phyloP scores from a whole-genome alignment of 129 eudicot genomes.

The Chrysanthemum lavandulifolium region DNA sequence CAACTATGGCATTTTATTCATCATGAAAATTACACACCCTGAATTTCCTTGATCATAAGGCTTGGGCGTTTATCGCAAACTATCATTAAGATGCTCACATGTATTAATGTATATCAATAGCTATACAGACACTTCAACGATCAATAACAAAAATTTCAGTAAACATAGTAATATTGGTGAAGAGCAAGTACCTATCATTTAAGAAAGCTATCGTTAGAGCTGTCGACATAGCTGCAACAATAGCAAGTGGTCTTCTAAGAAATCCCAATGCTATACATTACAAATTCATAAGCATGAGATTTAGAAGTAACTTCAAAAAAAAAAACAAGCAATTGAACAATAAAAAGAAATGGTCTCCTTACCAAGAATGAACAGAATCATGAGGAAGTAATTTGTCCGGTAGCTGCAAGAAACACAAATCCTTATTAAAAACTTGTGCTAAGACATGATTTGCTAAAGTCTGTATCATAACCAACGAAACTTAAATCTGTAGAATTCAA shows the following conservation, averaged over 20 bases:
- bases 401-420: conserved; percentile 58
- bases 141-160: conserved; percentile 1
- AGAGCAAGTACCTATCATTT: conserved; percentile 71
- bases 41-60: conserved; percentile 2
- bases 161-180: not conserved
- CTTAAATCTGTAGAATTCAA: no score
- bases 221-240: conserved; percentile 77
- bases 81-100: conserved; percentile 3
- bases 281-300: conserved; percentile 12
- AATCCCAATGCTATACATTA: conserved; percentile 72
- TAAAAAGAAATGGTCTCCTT: conserved; percentile 20
- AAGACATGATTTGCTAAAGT: no score
- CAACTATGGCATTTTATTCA: conserved; percentile 1
- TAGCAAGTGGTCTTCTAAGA: conserved; percentile 93
- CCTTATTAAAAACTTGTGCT: no score
- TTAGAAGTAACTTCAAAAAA: not conserved
- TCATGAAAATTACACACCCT: not conserved
- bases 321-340: conserved; percentile 4
- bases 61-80: not conserved
- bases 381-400: conserved; percentile 86
- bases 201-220: conserved; percentile 82
- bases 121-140: not conserved
- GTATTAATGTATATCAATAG: conserved; percentile 4
- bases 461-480: no score
- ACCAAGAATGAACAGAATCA: conserved; percentile 90